These are phyloP conservation scores for Wickerhamiella kazuoi DNA, from an alignment of 805 yeast species.

Conservation along the genomic window DNA sequence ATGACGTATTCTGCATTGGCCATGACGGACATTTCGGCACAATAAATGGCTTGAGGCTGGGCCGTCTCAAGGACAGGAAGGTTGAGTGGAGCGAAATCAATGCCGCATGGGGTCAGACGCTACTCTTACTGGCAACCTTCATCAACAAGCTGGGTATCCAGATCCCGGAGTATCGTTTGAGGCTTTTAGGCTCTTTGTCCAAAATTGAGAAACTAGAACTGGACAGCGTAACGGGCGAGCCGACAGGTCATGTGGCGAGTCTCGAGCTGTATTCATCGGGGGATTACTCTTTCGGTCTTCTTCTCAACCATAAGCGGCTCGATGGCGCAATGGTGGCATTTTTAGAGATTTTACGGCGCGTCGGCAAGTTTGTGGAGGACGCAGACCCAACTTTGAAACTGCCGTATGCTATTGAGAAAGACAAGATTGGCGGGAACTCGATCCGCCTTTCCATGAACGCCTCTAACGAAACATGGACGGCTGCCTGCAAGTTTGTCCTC, in stretches of 20 bases:
- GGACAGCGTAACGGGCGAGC: constrained; percentile 24
- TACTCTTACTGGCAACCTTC: constrained; percentile 50
- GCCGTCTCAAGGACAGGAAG: constrained; percentile 37
- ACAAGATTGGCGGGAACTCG: constrained; percentile 58
- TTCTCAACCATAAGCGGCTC: constrained; percentile 55
- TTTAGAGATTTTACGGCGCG: constrained; percentile 39
- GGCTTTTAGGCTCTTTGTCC: constrained; percentile 76
- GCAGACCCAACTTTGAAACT: constrained; percentile 38
- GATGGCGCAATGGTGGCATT: constrained; percentile 72
- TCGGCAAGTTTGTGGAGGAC: constrained; percentile 28
- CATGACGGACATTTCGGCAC: constrained; percentile 74
- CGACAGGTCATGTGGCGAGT: constrained; percentile 21
- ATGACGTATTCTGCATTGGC: constrained; percentile 66
- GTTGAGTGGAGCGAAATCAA: constrained; percentile 86
- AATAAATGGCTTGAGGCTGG: constrained; percentile 72
- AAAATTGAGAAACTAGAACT: constrained; percentile 41
- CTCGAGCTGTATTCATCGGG: constrained; percentile 51
- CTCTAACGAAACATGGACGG: constrained; percentile 71
- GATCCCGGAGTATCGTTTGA: constrained; percentile 41
- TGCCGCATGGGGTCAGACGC: constrained; percentile 77
- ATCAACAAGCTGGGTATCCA: constrained; percentile 37
- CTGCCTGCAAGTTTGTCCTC: constrained; percentile 65
- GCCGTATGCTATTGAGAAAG: constrained; percentile 58
- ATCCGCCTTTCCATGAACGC: constrained; percentile 48
- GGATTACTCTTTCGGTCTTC: constrained; percentile 51